A percentile compares a stretch with the other conserved stretches of the same genome.
Evolutionary conservation across 495 filamentous ascomycete genomes (phyloP).

Genomic region (Penicillium angulare): DNA sequence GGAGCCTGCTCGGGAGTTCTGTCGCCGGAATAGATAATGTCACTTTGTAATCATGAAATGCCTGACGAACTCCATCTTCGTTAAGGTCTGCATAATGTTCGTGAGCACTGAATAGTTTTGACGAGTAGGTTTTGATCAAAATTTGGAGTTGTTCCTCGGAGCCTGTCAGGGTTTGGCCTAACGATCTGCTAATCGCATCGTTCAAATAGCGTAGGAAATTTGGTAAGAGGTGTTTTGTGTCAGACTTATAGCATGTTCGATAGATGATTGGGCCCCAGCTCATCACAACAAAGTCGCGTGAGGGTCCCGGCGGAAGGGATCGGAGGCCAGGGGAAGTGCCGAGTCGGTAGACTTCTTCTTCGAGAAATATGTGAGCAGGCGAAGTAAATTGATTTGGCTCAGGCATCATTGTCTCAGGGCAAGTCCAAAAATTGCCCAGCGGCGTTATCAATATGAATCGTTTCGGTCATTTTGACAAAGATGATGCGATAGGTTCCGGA

Average conservation of each 20-base stretch:
- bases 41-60: slow-evolving; percentile 30
- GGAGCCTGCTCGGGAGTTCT: slow-evolving; percentile 27
- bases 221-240: slow-evolving; percentile 17
- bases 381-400: slow-evolving; percentile 6
- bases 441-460: neutral
- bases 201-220: slow-evolving; percentile 28
- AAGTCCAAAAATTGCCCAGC: neutral
- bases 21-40: slow-evolving; percentile 23
- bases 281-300: slow-evolving; percentile 28
- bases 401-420: neutral
- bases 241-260: slow-evolving; percentile 26
- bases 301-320: slow-evolving; percentile 21
- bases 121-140: slow-evolving; percentile 22
- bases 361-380: slow-evolving; percentile 21
- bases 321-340: slow-evolving; percentile 26
- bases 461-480: neutral
- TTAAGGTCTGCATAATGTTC: slow-evolving; percentile 11
- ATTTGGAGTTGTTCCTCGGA: slow-evolving; percentile 15
- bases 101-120: slow-evolving; percentile 23
- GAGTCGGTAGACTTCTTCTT: slow-evolving; percentile 30
- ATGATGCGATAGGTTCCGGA: neutral
- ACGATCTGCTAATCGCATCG: slow-evolving; percentile 16
- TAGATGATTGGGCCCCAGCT: slow-evolving; percentile 33
- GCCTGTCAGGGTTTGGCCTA: slow-evolving; percentile 20
- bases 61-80: slow-evolving; percentile 17